Evolutionary conservation across 192 early-diverging fungal species (phyloP), one percentile per base, ranked within the genome.

Genomic region (Coemansia reversa): DNA sequence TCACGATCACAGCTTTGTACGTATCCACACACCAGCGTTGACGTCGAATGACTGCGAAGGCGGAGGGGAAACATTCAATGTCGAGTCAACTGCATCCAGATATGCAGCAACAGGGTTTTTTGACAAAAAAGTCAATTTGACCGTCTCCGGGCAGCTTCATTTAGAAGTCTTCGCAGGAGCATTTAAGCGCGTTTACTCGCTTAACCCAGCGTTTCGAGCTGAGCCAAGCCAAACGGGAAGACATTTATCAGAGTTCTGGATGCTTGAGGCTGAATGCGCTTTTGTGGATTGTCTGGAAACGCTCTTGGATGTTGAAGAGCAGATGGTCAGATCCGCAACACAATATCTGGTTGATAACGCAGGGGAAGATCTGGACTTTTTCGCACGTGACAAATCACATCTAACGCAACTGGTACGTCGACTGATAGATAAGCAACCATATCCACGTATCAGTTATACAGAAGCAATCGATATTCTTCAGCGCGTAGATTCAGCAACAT

Each of bases 161-260:
- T 83, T 90, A 18, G 94, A 94, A 72, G 84, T 91, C 4, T 75
- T 91, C 51, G 84, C 89, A 3, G 78, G 82, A 0, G 86, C 89
- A 0, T 73, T 93, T 35, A 84, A 89, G 12, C 74, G 92, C 20
- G 92, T 92, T 0, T 96, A 91, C 69, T 91, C 90, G 0, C 83
- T 96, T 67, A 86, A 88, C 14, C 94, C 90, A 19, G 81, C 88
- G 0, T 96, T 96, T 65, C 81, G 94, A 9, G 94, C 94, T 9
- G 94, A 96, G 65, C 84, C 86, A 14, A 90, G 89, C 11, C 76
- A 87, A 60, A 91, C 91, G 4, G 86, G 90, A 5, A 86, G 92
- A 23, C 94, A 96, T 70, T 57, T 96, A 20, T 89, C 93, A 2
- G 94, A 96, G 72, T 96, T 96, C 61, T 94, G 93, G 91, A 96